phyloP scores from a whole-genome alignment of 331 rosid genomes.

The Quercus phellos region DNA sequence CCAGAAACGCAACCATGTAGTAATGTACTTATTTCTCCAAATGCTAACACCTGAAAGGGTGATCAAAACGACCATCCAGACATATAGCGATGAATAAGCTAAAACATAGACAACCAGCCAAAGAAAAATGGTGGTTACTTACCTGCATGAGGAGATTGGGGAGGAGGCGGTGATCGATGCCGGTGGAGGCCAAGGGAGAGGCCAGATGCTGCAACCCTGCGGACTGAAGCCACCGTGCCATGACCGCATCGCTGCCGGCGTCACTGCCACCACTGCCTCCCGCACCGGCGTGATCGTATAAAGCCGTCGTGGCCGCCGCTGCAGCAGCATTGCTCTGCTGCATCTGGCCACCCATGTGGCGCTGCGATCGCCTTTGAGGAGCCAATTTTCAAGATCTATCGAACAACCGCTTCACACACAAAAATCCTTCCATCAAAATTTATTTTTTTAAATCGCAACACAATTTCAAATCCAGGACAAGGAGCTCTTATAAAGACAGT shows the following conservation, averaged over 20 bases:
- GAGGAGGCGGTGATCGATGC: conserved; percentile 77
- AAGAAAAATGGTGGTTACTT: not conserved
- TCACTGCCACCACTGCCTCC: conserved; percentile 57
- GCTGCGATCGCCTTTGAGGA: conserved; percentile 99
- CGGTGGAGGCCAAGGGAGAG: conserved; percentile 79
- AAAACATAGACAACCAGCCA: not conserved
- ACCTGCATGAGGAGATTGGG: conserved; percentile 97
- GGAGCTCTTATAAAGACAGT: too few relatives aligned
- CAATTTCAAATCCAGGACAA: not conserved
- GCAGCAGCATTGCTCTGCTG: conserved; percentile 95
- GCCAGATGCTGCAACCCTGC: conserved; percentile 99
- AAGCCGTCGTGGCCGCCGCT: conserved; percentile 58
- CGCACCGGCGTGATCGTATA: conserved; percentile 48
- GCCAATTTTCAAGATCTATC: conserved; percentile 98
- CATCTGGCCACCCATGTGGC: conserved; percentile 99
- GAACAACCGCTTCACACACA: conserved; percentile 46
- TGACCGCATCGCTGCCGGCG: conserved; percentile 98
- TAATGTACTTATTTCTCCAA: not conserved
- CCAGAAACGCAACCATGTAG: not conserved
- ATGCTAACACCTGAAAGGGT: not conserved
- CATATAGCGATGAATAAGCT: not conserved
- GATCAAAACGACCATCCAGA: not conserved
- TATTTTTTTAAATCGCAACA: not conserved
- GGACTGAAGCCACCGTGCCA: conserved; percentile 99
- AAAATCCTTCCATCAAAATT: not conserved